Conservation (phyloP, 2,329 filamentous ascomycete genomes). For the Herpotrichia juniperi region DNA sequence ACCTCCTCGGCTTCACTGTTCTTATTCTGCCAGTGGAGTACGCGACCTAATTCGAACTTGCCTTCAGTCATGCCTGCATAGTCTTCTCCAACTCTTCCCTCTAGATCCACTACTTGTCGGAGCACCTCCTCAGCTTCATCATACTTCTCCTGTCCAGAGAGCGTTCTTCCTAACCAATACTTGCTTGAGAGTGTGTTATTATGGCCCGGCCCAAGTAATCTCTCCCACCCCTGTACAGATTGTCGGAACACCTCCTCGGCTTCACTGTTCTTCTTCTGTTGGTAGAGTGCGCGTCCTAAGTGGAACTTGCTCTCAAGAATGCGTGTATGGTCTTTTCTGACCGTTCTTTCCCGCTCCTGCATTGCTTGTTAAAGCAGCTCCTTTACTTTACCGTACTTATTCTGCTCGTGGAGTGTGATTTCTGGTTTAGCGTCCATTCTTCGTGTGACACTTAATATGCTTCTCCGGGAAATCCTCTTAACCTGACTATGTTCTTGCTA, state of each 20-base stretch:
- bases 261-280: conserved; percentile 2
- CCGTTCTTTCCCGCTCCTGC: background rate
- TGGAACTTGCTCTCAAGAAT: conserved; percentile 6
- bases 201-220: conserved; percentile 4
- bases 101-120: background rate
- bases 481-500: no score
- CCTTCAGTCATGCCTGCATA: no score
- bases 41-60: background rate
- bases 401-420: background rate
- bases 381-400: conserved; percentile 1
- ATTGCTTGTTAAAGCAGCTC: background rate
- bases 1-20: background rate
- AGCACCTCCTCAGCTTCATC: conserved; percentile 6
- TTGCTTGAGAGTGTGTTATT: conserved; percentile 7
- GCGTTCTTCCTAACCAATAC: conserved; percentile 6
- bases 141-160: conserved; percentile 5
- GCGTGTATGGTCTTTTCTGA: conserved; percentile 1
- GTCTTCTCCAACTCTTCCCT: no score
- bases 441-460: no score
- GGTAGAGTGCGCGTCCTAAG: conserved; percentile 6
- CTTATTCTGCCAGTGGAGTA: background rate
- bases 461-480: no score
- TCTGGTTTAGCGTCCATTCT: no score
- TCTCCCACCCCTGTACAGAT: background rate
- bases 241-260: background rate